A percentile compares a stretch with the other conserved stretches of the same genome.
These are phyloP conservation scores for Penicillium capsulatum DNA, from an alignment of 2,329 filamentous ascomycete genomes.

Conservation along the genomic window DNA sequence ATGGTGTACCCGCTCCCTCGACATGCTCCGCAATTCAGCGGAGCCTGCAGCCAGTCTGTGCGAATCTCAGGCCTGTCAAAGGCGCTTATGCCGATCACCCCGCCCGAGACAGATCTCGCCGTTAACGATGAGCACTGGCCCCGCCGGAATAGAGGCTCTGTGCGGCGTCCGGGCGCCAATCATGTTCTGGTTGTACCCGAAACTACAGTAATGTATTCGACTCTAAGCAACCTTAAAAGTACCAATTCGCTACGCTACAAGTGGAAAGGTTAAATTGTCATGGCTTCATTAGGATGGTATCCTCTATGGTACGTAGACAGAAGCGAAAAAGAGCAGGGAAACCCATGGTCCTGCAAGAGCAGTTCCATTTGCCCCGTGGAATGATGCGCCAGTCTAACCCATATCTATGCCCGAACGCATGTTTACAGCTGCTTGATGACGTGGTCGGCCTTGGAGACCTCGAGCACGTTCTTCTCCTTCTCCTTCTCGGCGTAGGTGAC, in stretches of 20 bases:
- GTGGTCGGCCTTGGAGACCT: constrained; percentile 48
- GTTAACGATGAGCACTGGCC: constrained; percentile 8
- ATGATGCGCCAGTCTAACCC: constrained; percentile 14
- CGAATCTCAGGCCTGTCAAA: background rate
- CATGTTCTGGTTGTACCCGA: background rate
- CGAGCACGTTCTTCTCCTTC: constrained; percentile 40
- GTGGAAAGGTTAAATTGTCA: constrained; percentile 8
- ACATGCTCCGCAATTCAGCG: constrained; percentile 2
- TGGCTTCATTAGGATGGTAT: constrained; percentile 21
- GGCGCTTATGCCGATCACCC: constrained; percentile 6
- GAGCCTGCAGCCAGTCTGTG: background rate
- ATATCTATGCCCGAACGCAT: constrained; percentile 9
- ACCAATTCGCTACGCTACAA: constrained; percentile 13
- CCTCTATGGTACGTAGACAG: constrained; percentile 13
- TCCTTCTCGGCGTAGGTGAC: constrained; percentile 76
- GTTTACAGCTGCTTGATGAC: constrained; percentile 48
- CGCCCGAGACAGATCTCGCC: constrained; percentile 1
- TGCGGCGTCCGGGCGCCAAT: constrained; percentile 8
- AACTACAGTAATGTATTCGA: constrained; percentile 2
- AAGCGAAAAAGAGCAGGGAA: constrained; percentile 5
- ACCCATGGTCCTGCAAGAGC: background rate
- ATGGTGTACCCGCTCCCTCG: background rate
- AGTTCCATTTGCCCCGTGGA: constrained; percentile 6
- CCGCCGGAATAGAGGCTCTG: constrained; percentile 4
- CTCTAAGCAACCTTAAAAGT: background rate